A percentile compares a stretch with the other conserved stretches of the same genome.
These are phyloP conservation scores for Globisporangium iwayamae DNA, from an alignment of 352 stramenopile genomes.

Conservation along the genomic window DNA sequence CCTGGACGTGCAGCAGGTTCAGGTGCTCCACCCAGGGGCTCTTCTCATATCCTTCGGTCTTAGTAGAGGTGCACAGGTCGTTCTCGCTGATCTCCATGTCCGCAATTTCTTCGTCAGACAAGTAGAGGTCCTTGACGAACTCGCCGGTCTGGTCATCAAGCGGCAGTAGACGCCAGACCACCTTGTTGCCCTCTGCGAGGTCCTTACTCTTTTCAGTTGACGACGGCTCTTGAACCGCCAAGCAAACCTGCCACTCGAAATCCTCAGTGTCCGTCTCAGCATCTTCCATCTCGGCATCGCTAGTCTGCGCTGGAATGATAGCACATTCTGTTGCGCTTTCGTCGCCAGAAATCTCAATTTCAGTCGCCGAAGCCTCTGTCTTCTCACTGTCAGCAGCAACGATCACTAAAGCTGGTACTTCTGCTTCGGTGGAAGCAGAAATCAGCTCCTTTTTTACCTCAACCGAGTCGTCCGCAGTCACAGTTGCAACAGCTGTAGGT, in stretches of 20 bases:
- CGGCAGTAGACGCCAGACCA: constrained; percentile 53
- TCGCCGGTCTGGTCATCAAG: constrained; percentile 44
- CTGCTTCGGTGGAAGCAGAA: not conserved
- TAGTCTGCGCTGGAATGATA: not conserved
- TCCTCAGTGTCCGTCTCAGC: constrained; percentile 9
- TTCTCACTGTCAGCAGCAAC: constrained; percentile 13
- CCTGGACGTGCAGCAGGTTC: constrained; percentile 44
- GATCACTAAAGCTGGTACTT: constrained; percentile 8
- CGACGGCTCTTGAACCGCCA: constrained; percentile 31
- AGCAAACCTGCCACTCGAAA: constrained; percentile 47
- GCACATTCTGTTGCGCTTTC: constrained; percentile 1
- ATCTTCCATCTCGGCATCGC: constrained; percentile 23
- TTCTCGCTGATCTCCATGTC: constrained; percentile 66
- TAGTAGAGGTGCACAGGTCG: constrained; percentile 47
- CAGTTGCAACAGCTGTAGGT: not conserved
- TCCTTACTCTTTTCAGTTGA: constrained; percentile 10
- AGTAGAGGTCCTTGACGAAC: constrained; percentile 50
- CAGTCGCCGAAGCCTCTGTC: constrained; percentile 8
- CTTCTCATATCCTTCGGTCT: constrained; percentile 18
- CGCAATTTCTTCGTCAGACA: constrained; percentile 53
- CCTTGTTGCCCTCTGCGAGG: not conserved
- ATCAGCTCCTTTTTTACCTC: constrained; percentile 24
- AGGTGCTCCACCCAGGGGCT: constrained; percentile 54
- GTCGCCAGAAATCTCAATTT: constrained; percentile 6
- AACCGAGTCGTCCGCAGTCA: constrained; percentile 4